phyloP scores from a whole-genome alignment of 345 rosid species.

The Salix udensis region DNA sequence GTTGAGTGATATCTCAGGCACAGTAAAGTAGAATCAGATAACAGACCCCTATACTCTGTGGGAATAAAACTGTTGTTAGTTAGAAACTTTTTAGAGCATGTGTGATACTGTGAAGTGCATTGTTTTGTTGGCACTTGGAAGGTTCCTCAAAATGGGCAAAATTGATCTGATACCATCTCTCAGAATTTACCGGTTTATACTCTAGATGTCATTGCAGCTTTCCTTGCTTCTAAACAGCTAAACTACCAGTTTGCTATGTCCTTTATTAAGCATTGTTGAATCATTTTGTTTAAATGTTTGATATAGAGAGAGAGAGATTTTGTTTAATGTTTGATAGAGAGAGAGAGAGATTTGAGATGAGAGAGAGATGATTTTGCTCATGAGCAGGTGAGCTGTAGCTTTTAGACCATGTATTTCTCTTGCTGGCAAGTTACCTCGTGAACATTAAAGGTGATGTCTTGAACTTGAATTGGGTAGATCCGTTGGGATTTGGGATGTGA shows the following conservation, averaged over 20 bases:
- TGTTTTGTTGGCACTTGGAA: background rate
- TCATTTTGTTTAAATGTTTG: background rate
- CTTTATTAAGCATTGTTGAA: background rate
- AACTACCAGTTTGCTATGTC: background rate
- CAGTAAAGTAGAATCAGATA: background rate
- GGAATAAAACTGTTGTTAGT: background rate
- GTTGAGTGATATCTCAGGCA: background rate
- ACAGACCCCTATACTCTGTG: background rate
- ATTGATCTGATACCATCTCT: background rate
- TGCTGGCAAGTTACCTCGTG: constrained; percentile 56
- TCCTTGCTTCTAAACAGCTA: background rate
- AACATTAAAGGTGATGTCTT: constrained; percentile 54
- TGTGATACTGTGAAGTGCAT: background rate
- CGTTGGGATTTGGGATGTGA: constrained; percentile 53
- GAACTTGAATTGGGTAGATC: constrained; percentile 63
- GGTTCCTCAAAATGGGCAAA: background rate
- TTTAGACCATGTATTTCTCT: background rate
- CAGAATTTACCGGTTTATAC: background rate
- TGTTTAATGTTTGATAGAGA: no score
- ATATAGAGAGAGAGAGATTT: background rate
- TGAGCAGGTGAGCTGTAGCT: background rate
- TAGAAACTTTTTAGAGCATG: background rate
- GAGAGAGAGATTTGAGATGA: no score
- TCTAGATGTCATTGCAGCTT: background rate
- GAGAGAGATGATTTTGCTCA: background rate